phyloP scores from a whole-genome alignment of 257 asterid species.

The Scutellaria barbata region DNA sequence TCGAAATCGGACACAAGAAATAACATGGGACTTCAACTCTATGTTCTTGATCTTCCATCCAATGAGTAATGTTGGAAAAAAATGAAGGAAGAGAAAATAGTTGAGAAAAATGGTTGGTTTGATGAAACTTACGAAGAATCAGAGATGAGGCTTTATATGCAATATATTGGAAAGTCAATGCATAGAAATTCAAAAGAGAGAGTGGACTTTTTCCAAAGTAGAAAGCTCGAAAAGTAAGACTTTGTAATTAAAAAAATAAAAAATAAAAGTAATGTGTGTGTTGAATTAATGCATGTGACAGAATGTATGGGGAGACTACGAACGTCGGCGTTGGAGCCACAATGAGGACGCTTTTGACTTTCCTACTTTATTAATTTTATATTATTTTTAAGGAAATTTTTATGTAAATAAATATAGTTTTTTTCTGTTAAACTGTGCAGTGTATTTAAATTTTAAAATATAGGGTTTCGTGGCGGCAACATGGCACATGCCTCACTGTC shows the following conservation, averaged over 20 bases:
- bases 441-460: too few relatives aligned
- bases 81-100: too few relatives aligned
- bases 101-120: not conserved
- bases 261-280: too few relatives aligned
- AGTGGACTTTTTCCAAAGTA: conserved; percentile 35
- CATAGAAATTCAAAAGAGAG: conserved; percentile 41
- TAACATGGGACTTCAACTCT: conserved; percentile 61
- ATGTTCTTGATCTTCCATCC: conserved; percentile 21
- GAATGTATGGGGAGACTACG: conserved; percentile 26
- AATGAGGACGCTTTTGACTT: conserved; percentile 45
- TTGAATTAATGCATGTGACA: conserved; percentile 31
- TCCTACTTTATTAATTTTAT: not conserved
- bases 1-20: conserved; percentile 81
- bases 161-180: conserved; percentile 45
- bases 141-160: conserved; percentile 19
- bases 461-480: too few relatives aligned
- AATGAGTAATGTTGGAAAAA: too few relatives aligned
- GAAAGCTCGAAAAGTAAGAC: conserved; percentile 26
- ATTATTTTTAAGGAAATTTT: too few relatives aligned
- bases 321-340: conserved; percentile 55
- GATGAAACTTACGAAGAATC: not conserved
- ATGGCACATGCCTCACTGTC: too few relatives aligned
- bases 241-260: not conserved
- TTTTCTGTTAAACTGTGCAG: too few relatives aligned
- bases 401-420: too few relatives aligned